These are phyloP conservation scores for Stagonosporopsis rhizophila DNA, from an alignment of 2,329 filamentous ascomycete species.

Conservation along the genomic window DNA sequence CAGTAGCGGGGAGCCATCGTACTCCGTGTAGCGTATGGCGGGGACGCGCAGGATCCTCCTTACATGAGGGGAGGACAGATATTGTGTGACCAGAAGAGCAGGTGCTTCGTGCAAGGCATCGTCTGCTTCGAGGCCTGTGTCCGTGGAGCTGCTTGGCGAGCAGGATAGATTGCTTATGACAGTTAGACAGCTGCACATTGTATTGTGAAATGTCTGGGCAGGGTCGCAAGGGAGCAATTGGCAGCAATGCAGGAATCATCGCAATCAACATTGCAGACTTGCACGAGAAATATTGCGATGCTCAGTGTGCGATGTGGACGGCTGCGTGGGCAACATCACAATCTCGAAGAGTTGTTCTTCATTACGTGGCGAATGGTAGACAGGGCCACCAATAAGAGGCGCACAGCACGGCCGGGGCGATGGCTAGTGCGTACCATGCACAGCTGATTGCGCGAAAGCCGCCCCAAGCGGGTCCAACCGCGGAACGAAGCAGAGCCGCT, in stretches of 20 bases:
- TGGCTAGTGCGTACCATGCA: conserved; percentile 3
- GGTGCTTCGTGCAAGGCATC: conserved; percentile 15
- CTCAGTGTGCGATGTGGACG: neutral
- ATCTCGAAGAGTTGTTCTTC: conserved; percentile 8
- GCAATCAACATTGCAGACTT: conserved; percentile 4
- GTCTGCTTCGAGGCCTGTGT: conserved; percentile 10
- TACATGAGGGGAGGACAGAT: conserved; percentile 2
- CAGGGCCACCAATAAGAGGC: conserved; percentile 16
- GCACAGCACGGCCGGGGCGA: neutral
- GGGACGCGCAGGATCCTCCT: conserved; percentile 7
- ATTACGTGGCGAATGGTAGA: conserved; percentile 13
- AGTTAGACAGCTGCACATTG: conserved; percentile 7
- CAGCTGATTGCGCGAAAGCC: conserved; percentile 14
- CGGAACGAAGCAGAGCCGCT: conserved; percentile 19
- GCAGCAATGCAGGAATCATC: conserved; percentile 5
- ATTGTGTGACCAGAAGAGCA: conserved; percentile 8
- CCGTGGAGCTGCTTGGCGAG: conserved; percentile 13
- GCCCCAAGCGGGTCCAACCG: conserved; percentile 16
- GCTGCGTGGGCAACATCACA: conserved; percentile 5
- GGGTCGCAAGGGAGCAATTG: conserved; percentile 1
- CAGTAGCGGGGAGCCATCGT: conserved; percentile 13
- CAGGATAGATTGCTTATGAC: conserved; percentile 10
- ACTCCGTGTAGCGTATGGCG: conserved; percentile 15
- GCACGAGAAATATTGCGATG: conserved; percentile 5
- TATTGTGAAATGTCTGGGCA: conserved; percentile 6